Evolutionary conservation across 148 eudicot species (phyloP).

Genomic region (Rhododendron ferrugineum): DNA sequence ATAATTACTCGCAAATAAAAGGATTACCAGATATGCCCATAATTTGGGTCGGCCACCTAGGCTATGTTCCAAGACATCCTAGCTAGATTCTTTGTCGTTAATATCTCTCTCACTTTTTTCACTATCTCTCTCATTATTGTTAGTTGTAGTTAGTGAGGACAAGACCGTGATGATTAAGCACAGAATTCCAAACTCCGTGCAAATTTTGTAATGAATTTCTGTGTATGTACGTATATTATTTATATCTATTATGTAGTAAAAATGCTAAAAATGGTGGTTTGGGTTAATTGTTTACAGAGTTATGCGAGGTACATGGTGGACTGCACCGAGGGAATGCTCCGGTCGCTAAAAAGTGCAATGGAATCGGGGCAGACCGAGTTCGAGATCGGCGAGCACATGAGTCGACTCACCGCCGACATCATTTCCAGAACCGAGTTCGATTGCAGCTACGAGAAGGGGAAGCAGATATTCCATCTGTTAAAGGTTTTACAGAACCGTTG

Average conservation of each 20-base stretch:
- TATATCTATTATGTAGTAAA: neutral
- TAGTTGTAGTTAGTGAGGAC: neutral
- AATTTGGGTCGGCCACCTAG: neutral
- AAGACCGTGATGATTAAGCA: neutral
- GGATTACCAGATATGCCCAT: neutral
- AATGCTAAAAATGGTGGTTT: neutral
- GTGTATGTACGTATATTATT: neutral
- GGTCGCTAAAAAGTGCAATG: slow-evolving; percentile 31
- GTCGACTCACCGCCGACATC: slow-evolving; percentile 67
- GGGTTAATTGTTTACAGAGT: slow-evolving; percentile 29
- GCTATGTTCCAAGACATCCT: neutral
- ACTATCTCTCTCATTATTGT: neutral
- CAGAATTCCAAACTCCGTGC: neutral
- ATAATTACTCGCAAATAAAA: neutral
- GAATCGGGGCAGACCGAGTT: slow-evolving; percentile 42
- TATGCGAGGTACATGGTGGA: slow-evolving; percentile 80
- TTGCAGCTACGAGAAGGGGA: slow-evolving; percentile 74
- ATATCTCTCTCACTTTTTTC: neutral
- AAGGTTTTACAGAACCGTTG: slow-evolving; percentile 59
- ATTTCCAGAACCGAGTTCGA: slow-evolving; percentile 84
- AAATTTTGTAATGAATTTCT: neutral
- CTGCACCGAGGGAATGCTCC: slow-evolving; percentile 62
- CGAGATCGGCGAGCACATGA: slow-evolving; percentile 81
- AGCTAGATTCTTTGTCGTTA: neutral
- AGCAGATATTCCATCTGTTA: slow-evolving; percentile 58